Evolutionary conservation across 257 asterid genomes (phyloP).

Genomic region (Echites panduratus): DNA sequence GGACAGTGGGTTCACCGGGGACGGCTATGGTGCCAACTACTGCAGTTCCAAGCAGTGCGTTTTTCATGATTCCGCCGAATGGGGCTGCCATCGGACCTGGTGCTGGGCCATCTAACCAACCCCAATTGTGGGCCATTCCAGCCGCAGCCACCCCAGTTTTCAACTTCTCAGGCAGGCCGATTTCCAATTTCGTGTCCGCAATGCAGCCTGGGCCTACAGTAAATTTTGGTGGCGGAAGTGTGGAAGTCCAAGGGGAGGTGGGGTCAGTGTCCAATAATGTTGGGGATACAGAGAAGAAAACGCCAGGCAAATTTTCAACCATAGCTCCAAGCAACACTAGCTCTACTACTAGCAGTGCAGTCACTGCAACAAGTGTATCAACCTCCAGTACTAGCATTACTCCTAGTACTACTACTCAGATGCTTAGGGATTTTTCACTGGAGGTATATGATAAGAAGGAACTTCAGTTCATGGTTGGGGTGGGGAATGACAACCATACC

Average conservation of each 20-base stretch:
- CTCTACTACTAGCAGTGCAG: slow-evolving; percentile 13
- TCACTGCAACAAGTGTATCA: slow-evolving; percentile 19
- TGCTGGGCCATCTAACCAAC: slow-evolving; percentile 39
- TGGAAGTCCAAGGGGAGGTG: slow-evolving; percentile 9
- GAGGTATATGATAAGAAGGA: slow-evolving; percentile 65
- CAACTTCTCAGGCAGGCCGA: slow-evolving; percentile 44
- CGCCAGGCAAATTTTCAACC: slow-evolving; percentile 20
- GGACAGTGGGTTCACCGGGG: slow-evolving; percentile 26
- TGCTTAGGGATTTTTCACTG: slow-evolving; percentile 52
- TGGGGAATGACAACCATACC: slow-evolving; percentile 24
- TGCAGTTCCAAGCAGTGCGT: slow-evolving; percentile 43
- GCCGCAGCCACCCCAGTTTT: slow-evolving; percentile 58
- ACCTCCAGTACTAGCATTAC: neutral
- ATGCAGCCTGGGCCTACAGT: slow-evolving; percentile 21
- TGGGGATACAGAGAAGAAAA: slow-evolving; percentile 17
- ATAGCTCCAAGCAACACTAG: slow-evolving; percentile 34
- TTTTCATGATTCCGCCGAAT: slow-evolving; percentile 57
- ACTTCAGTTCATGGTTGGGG: slow-evolving; percentile 63
- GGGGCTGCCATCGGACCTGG: slow-evolving; percentile 18
- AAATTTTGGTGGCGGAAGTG: slow-evolving; percentile 17
- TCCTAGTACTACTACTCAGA: slow-evolving; percentile 25
- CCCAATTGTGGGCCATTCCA: slow-evolving; percentile 76
- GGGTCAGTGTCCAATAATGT: slow-evolving; percentile 16
- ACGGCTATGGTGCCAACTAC: slow-evolving; percentile 18
- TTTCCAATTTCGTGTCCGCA: slow-evolving; percentile 37